phyloP scores from a whole-genome alignment of 805 yeast species.

The Schwanniomyces polymorphus region DNA sequence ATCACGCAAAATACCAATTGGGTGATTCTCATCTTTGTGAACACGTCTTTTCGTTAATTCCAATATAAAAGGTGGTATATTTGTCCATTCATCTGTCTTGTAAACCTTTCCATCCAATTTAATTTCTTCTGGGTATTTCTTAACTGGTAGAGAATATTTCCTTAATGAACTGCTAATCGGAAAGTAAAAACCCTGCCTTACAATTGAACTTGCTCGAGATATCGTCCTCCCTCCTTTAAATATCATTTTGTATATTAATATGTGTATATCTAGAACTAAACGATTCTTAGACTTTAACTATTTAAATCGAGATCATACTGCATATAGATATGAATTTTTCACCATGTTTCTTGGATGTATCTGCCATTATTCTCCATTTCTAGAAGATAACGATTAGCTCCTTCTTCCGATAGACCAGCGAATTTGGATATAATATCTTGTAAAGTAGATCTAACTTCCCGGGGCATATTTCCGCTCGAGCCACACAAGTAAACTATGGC shows the following conservation, averaged over 20 bases:
- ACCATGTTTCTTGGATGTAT: constrained; percentile 92
- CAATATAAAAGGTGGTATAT: constrained; percentile 74
- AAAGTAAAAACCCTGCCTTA: background rate
- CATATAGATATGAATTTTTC: background rate
- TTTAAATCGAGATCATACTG: background rate
- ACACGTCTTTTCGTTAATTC: constrained; percentile 69
- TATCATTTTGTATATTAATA: background rate
- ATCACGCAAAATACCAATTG: constrained; percentile 80
- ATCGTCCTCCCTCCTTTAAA: background rate
- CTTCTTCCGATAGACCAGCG: constrained; percentile 39
- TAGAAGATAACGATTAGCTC: constrained; percentile 51
- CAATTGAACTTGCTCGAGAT: background rate
- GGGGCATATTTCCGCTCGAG: constrained; percentile 92
- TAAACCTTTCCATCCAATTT: constrained; percentile 52
- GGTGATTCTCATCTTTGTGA: constrained; percentile 76
- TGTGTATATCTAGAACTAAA: background rate
- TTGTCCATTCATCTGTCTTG: constrained; percentile 76
- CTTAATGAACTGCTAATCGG: background rate
- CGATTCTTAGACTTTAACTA: background rate
- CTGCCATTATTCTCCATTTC: constrained; percentile 63
- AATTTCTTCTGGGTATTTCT: constrained; percentile 25
- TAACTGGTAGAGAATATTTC: background rate
- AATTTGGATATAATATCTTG: constrained; percentile 56
- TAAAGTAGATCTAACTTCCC: constrained; percentile 79
- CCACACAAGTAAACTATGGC: constrained; percentile 86